These are phyloP conservation scores for Cutaneotrichosporon sp. DNA, from an alignment of 1,284 basidiomycete species.

Conservation along the genomic window DNA sequence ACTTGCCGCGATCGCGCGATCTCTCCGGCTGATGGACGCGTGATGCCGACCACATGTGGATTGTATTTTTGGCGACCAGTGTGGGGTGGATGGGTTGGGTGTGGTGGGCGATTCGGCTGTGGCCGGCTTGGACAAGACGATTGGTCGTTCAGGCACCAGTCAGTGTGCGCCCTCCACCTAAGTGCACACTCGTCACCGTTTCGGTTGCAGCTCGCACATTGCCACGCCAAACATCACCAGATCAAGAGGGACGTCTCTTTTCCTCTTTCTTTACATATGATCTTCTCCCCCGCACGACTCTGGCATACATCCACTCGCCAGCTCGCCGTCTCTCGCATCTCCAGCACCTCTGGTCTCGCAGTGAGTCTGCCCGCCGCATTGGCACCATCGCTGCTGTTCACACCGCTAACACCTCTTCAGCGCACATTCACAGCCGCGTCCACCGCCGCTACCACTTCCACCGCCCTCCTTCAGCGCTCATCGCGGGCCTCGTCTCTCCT, in stretches of 20 bases:
- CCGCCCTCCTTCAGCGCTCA: too few species aligned
- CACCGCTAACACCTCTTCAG: background rate
- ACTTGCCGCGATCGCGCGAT: too few species aligned
- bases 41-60: background rate
- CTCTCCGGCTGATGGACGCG: background rate
- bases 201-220: too few species aligned
- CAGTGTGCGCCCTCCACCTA: background rate
- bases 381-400: too few species aligned
- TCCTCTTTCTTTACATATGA: conserved; percentile 2
- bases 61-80: background rate
- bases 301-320: conserved; percentile 1
- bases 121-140: background rate
- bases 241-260: background rate
- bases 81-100: too few species aligned
- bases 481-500: too few species aligned
- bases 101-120: background rate
- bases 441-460: too few species aligned
- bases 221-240: background rate
- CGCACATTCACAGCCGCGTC: background rate
- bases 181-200: too few species aligned
- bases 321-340: background rate
- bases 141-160: background rate
- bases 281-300: conserved; percentile 7
- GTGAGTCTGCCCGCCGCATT: too few species aligned
- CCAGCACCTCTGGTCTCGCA: too few species aligned